phyloP scores from a whole-genome alignment of 768 basidiomycete species.

The Zangia roseola region DNA sequence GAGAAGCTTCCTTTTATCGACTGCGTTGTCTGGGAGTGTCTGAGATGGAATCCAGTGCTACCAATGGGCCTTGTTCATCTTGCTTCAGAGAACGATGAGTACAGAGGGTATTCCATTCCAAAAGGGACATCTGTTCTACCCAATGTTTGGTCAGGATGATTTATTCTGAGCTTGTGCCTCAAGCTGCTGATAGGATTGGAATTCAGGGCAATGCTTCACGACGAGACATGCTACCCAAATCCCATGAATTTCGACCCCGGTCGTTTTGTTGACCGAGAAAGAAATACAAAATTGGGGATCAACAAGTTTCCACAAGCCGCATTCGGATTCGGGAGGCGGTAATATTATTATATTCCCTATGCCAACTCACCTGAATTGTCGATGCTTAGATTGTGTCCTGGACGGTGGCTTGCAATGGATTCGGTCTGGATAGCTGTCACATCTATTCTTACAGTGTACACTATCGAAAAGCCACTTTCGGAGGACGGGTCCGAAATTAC shows the following conservation, averaged over 20 bases:
- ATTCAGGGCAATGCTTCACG: constrained; percentile 43
- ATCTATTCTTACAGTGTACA: constrained; percentile 39
- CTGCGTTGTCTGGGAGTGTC: constrained; percentile 30
- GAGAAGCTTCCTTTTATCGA: constrained; percentile 44
- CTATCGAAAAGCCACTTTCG: constrained; percentile 35
- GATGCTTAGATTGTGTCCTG: constrained; percentile 41
- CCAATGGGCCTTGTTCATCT: constrained; percentile 22
- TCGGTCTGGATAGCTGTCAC: constrained; percentile 44
- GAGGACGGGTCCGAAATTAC: constrained; percentile 35
- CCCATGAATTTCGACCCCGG: constrained; percentile 40
- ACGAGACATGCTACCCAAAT: constrained; percentile 38
- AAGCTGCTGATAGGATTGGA: constrained; percentile 12
- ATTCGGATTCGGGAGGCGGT: constrained; percentile 45
- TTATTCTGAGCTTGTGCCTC: constrained; percentile 8
- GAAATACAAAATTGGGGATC: constrained; percentile 29
- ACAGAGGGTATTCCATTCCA: constrained; percentile 44
- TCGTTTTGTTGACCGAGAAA: constrained; percentile 31
- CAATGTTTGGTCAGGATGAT: constrained; percentile 42
- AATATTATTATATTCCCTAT: constrained; percentile 2
- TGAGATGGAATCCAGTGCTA: constrained; percentile 45
- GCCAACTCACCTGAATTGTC: not conserved
- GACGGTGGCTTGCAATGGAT: constrained; percentile 43
- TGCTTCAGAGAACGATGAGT: constrained; percentile 42
- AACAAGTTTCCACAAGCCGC: constrained; percentile 37
- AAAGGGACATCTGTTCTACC: constrained; percentile 44